Evolutionary conservation across 2,329 filamentous ascomycete species (phyloP), one percentile per base, ranked within the genome.

Genomic region (Plenodomus tracheiphilus): DNA sequence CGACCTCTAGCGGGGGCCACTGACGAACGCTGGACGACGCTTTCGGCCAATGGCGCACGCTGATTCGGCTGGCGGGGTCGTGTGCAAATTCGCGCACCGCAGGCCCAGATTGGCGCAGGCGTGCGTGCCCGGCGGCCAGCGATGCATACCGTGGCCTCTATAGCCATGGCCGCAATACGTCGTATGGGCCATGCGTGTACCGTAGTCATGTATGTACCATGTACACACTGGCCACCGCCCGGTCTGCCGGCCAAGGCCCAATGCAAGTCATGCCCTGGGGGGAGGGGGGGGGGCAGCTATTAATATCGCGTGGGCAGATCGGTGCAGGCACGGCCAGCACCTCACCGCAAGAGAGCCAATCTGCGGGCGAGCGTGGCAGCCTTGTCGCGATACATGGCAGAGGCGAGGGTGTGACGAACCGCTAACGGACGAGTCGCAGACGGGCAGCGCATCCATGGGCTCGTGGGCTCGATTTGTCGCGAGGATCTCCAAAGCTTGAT

Each of bases 401-500:
- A 61, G 52, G 62, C 62, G 59, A 61, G 59, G n/a, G 54, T 56
- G 51, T 51, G 51, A 58, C 62, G 62, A 56, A 50, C 61, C 63
- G 66, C 54, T 64, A 47, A 55, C 47, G 45, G 39, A 42, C 45
- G 54, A 41, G 56, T 54, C 49, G 51, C 57, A 53, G 43, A 56
- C 41, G 17, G 8, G 18, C 35, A 37, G 35, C 35, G 51, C 38
- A 45, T 42, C 39, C 43, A 41, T 30, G 50, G 28, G 28, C 15
- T 48, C 28, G 28, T 32, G 11, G 28, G 28, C n/a, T n/a, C n/a
- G n/a, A n/a, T n/a, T 32, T 15, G 28, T 11, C 52, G 60, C 50
- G 62, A 53, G 57, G 65, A 68, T 68, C 62, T 53, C 48, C 46
- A 69, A 70, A 70, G 66, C 66, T 70, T 70, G 61, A 65, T 58